Evolutionary conservation across 2,329 filamentous ascomycete species (phyloP).

Genomic region (Tolypocladium pustulatum): DNA sequence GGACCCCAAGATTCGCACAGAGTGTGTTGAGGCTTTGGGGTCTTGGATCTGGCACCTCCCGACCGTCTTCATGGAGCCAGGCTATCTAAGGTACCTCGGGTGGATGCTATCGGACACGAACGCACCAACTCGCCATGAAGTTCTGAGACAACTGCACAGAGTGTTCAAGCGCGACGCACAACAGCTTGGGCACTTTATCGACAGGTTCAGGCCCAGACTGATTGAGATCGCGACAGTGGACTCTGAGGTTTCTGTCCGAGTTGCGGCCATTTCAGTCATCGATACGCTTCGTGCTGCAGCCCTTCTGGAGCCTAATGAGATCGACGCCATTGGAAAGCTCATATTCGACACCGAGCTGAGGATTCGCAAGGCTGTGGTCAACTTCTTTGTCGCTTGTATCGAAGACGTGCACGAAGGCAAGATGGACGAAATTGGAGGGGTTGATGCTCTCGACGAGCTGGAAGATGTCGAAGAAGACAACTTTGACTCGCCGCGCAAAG

Average conservation of each 20-base stretch:
- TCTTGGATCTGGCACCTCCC: slow-evolving; percentile 81
- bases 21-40: slow-evolving; percentile 79
- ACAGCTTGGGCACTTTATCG: slow-evolving; percentile 83
- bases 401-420: slow-evolving; percentile 70
- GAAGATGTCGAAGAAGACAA: slow-evolving; percentile 64
- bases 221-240: slow-evolving; percentile 90
- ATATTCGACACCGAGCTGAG: slow-evolving; percentile 80
- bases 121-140: slow-evolving; percentile 67
- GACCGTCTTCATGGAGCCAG: slow-evolving; percentile 80
- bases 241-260: slow-evolving; percentile 69
- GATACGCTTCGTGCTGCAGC: slow-evolving; percentile 74
- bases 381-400: slow-evolving; percentile 84
- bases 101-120: slow-evolving; percentile 87
- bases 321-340: slow-evolving; percentile 77
- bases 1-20: slow-evolving; percentile 77
- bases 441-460: slow-evolving; percentile 67
- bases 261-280: slow-evolving; percentile 69
- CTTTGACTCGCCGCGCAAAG: slow-evolving; percentile 62
- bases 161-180: slow-evolving; percentile 75
- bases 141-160: slow-evolving; percentile 69
- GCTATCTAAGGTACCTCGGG: slow-evolving; percentile 85
- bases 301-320: slow-evolving; percentile 81
- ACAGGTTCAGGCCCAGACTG: slow-evolving; percentile 75
- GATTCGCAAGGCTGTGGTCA: slow-evolving; percentile 79
- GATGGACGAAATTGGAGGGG: slow-evolving; percentile 74